Conservation (phyloP, 1,139 yeast species). For the Blastobotrys serpentis region DNA sequence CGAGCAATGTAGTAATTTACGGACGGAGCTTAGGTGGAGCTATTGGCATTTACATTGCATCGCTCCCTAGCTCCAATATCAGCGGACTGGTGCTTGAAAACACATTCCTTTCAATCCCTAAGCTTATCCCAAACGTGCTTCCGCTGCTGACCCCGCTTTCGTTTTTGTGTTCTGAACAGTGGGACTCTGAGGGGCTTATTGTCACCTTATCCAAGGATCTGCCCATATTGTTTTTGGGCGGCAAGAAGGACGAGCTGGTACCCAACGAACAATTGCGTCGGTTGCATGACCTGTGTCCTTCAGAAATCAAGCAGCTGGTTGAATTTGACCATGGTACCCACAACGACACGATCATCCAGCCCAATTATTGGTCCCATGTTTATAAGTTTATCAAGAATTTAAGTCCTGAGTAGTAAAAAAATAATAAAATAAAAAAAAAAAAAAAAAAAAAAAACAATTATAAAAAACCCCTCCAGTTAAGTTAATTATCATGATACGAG, state of each 20-base stretch:
- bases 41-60: slow-evolving; percentile 79
- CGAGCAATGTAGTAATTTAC: slow-evolving; percentile 63
- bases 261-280: slow-evolving; percentile 81
- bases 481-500: no score
- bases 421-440: no score
- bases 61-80: slow-evolving; percentile 40
- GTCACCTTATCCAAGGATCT: slow-evolving; percentile 50
- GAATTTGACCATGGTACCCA: slow-evolving; percentile 64
- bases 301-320: slow-evolving; percentile 39
- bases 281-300: slow-evolving; percentile 45
- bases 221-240: slow-evolving; percentile 73
- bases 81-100: slow-evolving; percentile 62
- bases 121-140: slow-evolving; percentile 79
- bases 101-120: slow-evolving; percentile 74
- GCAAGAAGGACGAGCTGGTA: slow-evolving; percentile 81
- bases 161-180: slow-evolving; percentile 67
- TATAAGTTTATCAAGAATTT: slow-evolving; percentile 54
- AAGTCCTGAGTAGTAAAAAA: slow-evolving; percentile 13
- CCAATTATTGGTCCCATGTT: slow-evolving; percentile 70
- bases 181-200: slow-evolving; percentile 76
- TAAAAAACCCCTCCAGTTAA: no score
- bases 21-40: slow-evolving; percentile 97
- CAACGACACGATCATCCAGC: slow-evolving; percentile 75
- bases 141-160: slow-evolving; percentile 64
- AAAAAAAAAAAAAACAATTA: no score